These are phyloP conservation scores for Verticillium tricorpus DNA, from an alignment of 2,329 filamentous ascomycete species.

Conservation along the genomic window DNA sequence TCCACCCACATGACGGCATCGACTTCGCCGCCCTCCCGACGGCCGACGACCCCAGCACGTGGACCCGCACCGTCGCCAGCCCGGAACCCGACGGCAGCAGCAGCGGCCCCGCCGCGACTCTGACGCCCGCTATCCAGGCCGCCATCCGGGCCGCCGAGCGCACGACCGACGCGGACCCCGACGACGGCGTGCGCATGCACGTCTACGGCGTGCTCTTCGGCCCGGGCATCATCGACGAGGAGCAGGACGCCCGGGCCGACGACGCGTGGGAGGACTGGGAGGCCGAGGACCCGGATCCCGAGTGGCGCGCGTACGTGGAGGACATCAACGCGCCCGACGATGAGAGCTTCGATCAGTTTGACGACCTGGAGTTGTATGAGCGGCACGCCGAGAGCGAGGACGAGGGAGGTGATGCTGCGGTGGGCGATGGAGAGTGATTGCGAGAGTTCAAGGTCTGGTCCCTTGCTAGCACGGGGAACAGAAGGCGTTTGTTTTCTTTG, in stretches of 20 bases:
- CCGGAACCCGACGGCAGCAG: not conserved
- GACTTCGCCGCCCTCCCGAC: conserved; percentile 2
- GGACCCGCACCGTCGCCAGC: not conserved
- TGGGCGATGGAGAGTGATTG: no score
- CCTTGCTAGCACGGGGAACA: no score
- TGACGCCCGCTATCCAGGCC: conserved; percentile 1
- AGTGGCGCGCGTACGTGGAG: not conserved
- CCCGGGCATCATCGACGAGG: not conserved
- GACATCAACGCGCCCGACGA: conserved; percentile 3
- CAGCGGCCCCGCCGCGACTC: not conserved
- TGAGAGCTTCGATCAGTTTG: not conserved
- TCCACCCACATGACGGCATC: conserved; percentile 1
- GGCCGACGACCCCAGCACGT: not conserved
- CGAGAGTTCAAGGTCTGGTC: no score
- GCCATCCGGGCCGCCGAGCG: not conserved
- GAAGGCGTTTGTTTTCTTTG: no score
- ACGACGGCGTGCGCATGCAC: conserved; percentile 31
- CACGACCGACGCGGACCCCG: conserved; percentile 11
- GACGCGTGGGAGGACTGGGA: conserved; percentile 2
- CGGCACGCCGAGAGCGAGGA: not conserved
- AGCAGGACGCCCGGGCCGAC: not conserved
- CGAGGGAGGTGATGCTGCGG: not conserved
- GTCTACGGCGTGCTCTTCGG: not conserved
- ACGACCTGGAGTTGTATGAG: not conserved
- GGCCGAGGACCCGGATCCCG: not conserved